Percentiles rank a stretch among this genome's conserved stretches.
phyloP scores from a whole-genome alignment of 495 filamentous ascomycete species.

The Neurospora sp. region DNA sequence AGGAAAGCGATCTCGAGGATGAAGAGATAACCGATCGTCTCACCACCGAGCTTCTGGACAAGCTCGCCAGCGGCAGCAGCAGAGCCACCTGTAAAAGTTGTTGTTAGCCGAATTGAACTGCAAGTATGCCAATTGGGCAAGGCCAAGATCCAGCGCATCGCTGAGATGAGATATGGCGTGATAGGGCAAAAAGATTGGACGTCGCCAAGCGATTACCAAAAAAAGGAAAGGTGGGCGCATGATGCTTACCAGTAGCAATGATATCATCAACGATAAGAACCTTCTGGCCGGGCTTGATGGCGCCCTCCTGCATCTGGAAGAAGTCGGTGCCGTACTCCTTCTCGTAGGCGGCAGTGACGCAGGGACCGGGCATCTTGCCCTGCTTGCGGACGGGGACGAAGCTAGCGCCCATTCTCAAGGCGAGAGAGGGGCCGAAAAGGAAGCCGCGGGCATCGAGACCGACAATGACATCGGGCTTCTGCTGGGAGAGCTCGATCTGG shows the following conservation, averaged over 20 bases:
- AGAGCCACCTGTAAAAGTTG: slow-evolving; percentile 59
- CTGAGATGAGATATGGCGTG: neutral
- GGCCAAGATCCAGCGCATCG: neutral
- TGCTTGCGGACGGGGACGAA: slow-evolving; percentile 94
- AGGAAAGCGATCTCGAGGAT: slow-evolving; percentile 94
- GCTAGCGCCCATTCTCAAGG: slow-evolving; percentile 70
- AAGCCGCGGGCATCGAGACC: slow-evolving; percentile 93
- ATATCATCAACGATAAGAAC: slow-evolving; percentile 95
- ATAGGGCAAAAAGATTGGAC: neutral
- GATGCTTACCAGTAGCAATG: slow-evolving; percentile 82
- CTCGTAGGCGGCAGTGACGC: slow-evolving; percentile 67
- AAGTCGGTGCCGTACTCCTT: slow-evolving; percentile 97
- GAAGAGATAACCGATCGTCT: slow-evolving; percentile 81
- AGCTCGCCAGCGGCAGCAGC: slow-evolving; percentile 80
- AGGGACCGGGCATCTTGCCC: slow-evolving; percentile 90
- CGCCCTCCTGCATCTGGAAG: slow-evolving; percentile 89
- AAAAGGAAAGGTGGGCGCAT: neutral
- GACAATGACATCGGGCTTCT: slow-evolving; percentile 77
- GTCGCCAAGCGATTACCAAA: neutral
- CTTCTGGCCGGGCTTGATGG: slow-evolving; percentile 75
- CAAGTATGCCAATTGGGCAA: neutral
- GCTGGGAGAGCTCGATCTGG: slow-evolving; percentile 40
- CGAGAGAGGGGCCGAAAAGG: slow-evolving; percentile 86
- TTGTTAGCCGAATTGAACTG: slow-evolving; percentile 6
- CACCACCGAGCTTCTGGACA: slow-evolving; percentile 75